Evolutionary conservation across 495 filamentous ascomycete genomes (phyloP).

Genomic region (Acidomyces sp.): DNA sequence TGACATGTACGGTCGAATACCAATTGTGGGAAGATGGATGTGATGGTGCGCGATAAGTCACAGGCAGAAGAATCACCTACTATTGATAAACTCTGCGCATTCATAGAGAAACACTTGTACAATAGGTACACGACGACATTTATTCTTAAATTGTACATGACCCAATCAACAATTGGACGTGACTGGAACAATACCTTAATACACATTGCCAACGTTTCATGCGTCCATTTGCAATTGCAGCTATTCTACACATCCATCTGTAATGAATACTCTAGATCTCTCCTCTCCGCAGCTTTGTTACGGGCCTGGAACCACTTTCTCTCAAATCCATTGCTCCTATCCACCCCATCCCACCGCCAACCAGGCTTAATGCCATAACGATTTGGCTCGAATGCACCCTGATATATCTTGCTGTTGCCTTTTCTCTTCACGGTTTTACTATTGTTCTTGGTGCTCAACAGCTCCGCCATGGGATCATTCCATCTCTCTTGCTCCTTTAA

Average conservation of each 20-base stretch:
- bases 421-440: slow-evolving; percentile 22
- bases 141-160: too few species aligned
- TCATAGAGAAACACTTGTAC: too few species aligned
- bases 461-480: slow-evolving; percentile 86
- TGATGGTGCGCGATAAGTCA: slow-evolving; percentile 21
- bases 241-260: slow-evolving; percentile 95
- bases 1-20: slow-evolving; percentile 45
- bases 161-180: too few species aligned
- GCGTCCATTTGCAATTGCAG: too few species aligned
- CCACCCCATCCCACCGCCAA: slow-evolving; percentile 94
- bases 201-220: too few species aligned
- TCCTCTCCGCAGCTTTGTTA: slow-evolving; percentile 58
- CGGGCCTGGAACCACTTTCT: slow-evolving; percentile 81
- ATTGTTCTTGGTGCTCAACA: slow-evolving; percentile 42
- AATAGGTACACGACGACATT: too few species aligned
- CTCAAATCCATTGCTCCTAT: slow-evolving; percentile 88
- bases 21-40: slow-evolving; percentile 40
- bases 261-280: slow-evolving; percentile 81
- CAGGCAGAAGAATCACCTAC: too few species aligned
- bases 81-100: too few species aligned
- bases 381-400: slow-evolving; percentile 73
- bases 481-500: slow-evolving; percentile 61
- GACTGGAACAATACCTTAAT: too few species aligned
- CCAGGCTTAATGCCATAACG: slow-evolving; percentile 87
- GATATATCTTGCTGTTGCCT: slow-evolving; percentile 62